A percentile compares a stretch with the other conserved stretches of the same genome.
phyloP scores from a whole-genome alignment of 108 stramenopile species.

The Heterococcus sp. region DNA sequence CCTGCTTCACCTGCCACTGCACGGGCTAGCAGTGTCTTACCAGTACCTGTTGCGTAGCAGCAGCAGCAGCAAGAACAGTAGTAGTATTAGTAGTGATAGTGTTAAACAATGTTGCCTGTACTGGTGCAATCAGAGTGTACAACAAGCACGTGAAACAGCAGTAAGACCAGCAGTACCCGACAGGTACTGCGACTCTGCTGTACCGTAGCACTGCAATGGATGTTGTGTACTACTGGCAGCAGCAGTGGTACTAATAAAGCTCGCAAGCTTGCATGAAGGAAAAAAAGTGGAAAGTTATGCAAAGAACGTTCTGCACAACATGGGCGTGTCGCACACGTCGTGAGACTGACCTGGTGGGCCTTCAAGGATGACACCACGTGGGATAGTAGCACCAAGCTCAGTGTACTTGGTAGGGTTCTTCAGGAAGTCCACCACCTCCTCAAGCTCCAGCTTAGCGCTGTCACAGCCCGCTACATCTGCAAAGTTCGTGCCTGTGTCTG shows the following conservation, averaged over 20 bases:
- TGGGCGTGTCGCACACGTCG: not conserved
- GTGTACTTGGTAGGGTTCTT: constrained; percentile 79
- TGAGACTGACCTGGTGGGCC: constrained; percentile 42
- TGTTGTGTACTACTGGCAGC: not conserved
- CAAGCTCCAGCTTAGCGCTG: constrained; percentile 86
- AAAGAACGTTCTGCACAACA: not conserved
- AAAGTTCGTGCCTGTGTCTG: constrained; percentile 69
- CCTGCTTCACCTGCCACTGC: constrained; percentile 64
- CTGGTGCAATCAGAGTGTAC: not conserved
- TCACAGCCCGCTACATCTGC: constrained; percentile 94
- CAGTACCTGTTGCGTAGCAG: constrained; percentile 29
- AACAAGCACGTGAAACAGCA: not conserved
- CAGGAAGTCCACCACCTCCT: constrained; percentile 95
- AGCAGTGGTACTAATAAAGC: not conserved
- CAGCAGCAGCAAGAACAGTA: not conserved
- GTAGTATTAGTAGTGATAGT: not conserved
- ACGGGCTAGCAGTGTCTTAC: constrained; percentile 61
- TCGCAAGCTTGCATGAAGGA: not conserved
- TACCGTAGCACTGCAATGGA: no score
- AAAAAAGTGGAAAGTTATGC: not conserved
- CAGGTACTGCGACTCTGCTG: not conserved
- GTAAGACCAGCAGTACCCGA: not conserved
- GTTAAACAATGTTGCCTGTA: not conserved
- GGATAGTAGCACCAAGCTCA: constrained; percentile 54
- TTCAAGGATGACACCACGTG: constrained; percentile 55